phyloP scores from a whole-genome alignment of 228 moss, liverwort and hornwort species.

The Sphagnum magellanicum region DNA sequence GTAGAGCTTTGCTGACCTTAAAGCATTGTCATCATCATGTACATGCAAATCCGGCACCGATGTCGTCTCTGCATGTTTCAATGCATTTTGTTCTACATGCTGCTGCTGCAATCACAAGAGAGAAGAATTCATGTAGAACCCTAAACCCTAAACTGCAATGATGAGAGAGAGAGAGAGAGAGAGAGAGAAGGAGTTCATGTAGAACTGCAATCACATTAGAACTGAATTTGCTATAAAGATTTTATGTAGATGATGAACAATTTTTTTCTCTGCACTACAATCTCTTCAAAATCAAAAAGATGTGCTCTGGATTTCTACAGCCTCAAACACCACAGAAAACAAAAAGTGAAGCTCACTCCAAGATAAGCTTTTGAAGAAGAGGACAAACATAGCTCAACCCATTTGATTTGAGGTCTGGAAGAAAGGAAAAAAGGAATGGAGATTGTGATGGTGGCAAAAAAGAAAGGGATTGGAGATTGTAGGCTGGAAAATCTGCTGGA shows the following conservation, averaged over 20 bases:
- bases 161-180: background rate
- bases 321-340: background rate
- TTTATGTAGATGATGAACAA: too few species aligned
- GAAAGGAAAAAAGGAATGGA: background rate
- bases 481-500: background rate
- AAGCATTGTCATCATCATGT: slow-evolving; percentile 36
- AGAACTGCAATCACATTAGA: background rate
- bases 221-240: background rate
- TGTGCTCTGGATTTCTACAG: background rate
- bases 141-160: background rate
- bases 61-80: background rate
- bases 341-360: too few species aligned
- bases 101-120: slow-evolving; percentile 23
- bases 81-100: slow-evolving; percentile 20
- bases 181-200: background rate
- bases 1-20: slow-evolving; percentile 17
- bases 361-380: background rate
- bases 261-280: background rate
- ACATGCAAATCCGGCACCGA: slow-evolving; percentile 50
- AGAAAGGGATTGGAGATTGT: background rate
- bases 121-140: background rate
- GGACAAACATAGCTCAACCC: background rate
- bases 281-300: background rate
- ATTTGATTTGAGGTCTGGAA: background rate
- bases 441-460: background rate